These are phyloP conservation scores for Apostasia shenzhenica DNA, from an alignment of 106 monocot genomes.

Conservation along the genomic window DNA sequence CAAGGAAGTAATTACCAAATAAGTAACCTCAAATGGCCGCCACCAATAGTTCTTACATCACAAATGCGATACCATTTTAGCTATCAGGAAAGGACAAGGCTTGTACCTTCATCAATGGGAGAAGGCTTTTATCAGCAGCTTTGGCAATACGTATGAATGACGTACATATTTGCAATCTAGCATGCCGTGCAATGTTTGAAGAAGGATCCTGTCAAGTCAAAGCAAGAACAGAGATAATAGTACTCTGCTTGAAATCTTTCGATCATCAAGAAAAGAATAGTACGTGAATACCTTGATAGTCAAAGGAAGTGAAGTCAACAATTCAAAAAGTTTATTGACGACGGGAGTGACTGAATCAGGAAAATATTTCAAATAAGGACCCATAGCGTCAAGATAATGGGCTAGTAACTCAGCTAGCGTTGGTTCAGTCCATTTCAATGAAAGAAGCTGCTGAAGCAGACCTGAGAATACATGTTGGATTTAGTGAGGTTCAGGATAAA, in stretches of 20 bases:
- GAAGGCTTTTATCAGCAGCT: constrained; percentile 85
- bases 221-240: background rate
- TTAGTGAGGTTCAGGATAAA: constrained; percentile 8
- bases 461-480: constrained; percentile 32
- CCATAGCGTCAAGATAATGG: constrained; percentile 76
- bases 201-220: constrained; percentile 54
- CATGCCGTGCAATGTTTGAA: constrained; percentile 53
- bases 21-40: no score
- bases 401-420: constrained; percentile 58
- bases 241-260: background rate
- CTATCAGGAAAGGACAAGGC: no score
- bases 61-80: no score
- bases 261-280: background rate
- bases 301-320: constrained; percentile 77
- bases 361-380: constrained; percentile 70
- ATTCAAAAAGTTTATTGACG: constrained; percentile 91
- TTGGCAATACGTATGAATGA: constrained; percentile 92
- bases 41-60: no score
- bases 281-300: constrained; percentile 29
- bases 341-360: constrained; percentile 67
- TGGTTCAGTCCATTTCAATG: constrained; percentile 70
- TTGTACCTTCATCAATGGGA: constrained; percentile 93
- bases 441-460: constrained; percentile 75
- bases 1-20: no score
- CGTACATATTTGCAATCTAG: constrained; percentile 86